Percentiles rank a stretch among this genome's conserved stretches.
Evolutionary conservation across 768 basidiomycete genomes (phyloP).

Genomic region (Trametes meyenii): DNA sequence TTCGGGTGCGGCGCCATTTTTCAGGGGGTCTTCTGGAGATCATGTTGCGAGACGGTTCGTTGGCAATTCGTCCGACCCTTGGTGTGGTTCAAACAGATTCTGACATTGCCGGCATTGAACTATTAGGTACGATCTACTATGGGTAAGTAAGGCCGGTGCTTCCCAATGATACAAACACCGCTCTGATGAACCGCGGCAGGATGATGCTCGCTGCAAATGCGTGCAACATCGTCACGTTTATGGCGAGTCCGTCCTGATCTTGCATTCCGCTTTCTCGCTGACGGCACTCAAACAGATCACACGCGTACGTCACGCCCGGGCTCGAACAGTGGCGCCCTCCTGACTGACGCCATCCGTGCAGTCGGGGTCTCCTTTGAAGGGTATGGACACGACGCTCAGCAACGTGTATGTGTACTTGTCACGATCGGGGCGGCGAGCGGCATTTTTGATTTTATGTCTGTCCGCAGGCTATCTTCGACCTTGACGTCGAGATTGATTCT

Average conservation of each 20-base stretch:
- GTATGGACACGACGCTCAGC: constrained; percentile 20
- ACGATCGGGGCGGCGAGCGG: neutral
- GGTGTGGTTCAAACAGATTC: neutral
- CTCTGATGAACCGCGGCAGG: constrained; percentile 3
- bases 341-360: neutral
- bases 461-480: constrained; percentile 15
- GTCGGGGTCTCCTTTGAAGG: constrained; percentile 14
- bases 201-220: constrained; percentile 18
- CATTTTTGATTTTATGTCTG: neutral
- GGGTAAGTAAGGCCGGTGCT: neutral
- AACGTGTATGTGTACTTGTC: constrained; percentile 17
- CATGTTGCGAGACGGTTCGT: constrained; percentile 25
- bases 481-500: constrained; percentile 23
- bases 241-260: constrained; percentile 2
- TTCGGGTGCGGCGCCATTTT: constrained; percentile 10
- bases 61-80: neutral
- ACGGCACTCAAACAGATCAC: constrained; percentile 2
- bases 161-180: neutral
- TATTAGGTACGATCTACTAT: constrained; percentile 21
- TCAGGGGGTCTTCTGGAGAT: constrained; percentile 17
- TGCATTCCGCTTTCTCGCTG: neutral
- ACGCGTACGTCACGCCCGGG: neutral
- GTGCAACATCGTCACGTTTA: constrained; percentile 22
- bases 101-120: neutral
- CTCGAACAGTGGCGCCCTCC: neutral